phyloP scores from a whole-genome alignment of 1,139 yeast species.

The Yamadazyma epiphylla region DNA sequence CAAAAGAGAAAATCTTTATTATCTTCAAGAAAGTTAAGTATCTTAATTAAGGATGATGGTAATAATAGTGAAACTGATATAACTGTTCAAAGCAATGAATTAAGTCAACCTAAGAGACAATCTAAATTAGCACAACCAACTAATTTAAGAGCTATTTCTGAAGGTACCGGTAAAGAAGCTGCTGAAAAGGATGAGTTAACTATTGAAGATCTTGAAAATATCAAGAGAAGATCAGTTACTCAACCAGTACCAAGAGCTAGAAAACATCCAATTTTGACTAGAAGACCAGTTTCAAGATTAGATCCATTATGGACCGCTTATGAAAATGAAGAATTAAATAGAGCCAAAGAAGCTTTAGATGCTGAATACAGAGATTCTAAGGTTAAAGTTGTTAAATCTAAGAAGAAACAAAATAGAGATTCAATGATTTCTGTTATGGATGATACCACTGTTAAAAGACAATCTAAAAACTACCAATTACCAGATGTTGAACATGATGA shows the following conservation, averaged over 20 bases:
- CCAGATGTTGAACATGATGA: slow-evolving; percentile 38
- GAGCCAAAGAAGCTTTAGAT: slow-evolving; percentile 43
- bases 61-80: slow-evolving; percentile 34
- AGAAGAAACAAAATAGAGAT: slow-evolving; percentile 30
- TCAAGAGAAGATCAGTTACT: slow-evolving; percentile 48
- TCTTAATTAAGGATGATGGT: slow-evolving; percentile 32
- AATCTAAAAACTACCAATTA: slow-evolving; percentile 22
- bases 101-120: slow-evolving; percentile 40
- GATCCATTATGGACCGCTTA: slow-evolving; percentile 59
- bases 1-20: slow-evolving; percentile 43
- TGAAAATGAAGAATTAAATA: slow-evolving; percentile 45
- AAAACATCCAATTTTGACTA: slow-evolving; percentile 39
- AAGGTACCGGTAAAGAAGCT: slow-evolving; percentile 22
- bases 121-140: slow-evolving; percentile 17
- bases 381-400: slow-evolving; percentile 8
- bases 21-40: slow-evolving; percentile 39
- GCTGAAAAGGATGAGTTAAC: slow-evolving; percentile 29
- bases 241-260: slow-evolving; percentile 37
- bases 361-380: slow-evolving; percentile 28
- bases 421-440: slow-evolving; percentile 37
- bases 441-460: slow-evolving; percentile 9
- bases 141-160: slow-evolving; percentile 36
- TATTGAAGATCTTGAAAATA: slow-evolving; percentile 36
- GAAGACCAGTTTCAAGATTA: slow-evolving; percentile 67
- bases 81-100: slow-evolving; percentile 16